Base-by-base conservation (phyloP, 2,329 filamentous ascomycete genomes). In the Sarocladiaceae sp. region DNA sequence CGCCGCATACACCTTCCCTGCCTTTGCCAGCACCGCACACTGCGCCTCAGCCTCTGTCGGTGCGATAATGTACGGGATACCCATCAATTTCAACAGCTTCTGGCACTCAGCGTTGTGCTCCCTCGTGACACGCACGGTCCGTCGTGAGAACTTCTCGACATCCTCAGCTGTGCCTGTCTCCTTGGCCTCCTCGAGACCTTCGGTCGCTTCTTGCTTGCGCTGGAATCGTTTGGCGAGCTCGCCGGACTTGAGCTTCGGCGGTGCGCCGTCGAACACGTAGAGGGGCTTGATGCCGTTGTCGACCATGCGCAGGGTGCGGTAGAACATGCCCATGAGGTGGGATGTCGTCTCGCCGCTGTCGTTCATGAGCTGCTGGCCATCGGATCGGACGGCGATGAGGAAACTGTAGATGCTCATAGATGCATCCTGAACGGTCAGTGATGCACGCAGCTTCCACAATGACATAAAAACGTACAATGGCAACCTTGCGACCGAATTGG, bases 351-450 rank as follows among this genome's bases (percentile, higher is more conserved):
- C 91, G 64, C 94, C 94, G 50, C 86, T 87, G 64, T 99, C 94
- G 70, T 87, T 95, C 80, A 86, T 97, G 62, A 99, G 86, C 71
- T 97, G 91, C 69, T 99, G 90, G 61, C 94, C 94, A 62, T 96
- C 91, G 63, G 92, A 97, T 61, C 94, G 91, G 52, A 99, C 94
- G 48, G 94, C 94, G 67, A 99, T 94, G 55, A 99, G 83, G 76
- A 99, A 99, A 71, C 90, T 96, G 79, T 99, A 99, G 64, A 99
- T 92, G 72, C 90, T 96, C 94, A 99, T 99, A 46, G 94, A 99
- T 42, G 69, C 69, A 63, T 72, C 69, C 69, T 71, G 37, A 10
- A 49, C 18, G 44, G 36, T 40, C 36, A 40, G 13, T 25, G 3
- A n/a, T 25, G n/a, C 13, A 17, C 4, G 13, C 3, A 17, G 3